Base-by-base conservation (phyloP, 345 rosid species). In the Linum tenue region DNA sequence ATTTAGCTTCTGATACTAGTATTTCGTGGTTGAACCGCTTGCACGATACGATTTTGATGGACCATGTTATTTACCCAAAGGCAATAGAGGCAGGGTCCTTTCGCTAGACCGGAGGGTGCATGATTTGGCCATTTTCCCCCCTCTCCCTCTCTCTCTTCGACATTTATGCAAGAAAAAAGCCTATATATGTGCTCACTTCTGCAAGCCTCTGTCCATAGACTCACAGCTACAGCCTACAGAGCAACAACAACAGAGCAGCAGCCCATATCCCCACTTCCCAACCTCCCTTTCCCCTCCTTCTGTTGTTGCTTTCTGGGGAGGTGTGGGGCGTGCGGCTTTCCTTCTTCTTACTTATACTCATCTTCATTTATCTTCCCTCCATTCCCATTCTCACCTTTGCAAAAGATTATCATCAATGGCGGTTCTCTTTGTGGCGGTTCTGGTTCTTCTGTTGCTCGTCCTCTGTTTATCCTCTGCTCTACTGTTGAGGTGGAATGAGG, bases 401-500 rank as follows among this genome's bases (percentile, higher is more conserved):
- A 22, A 22, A 5, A 61, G 11, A 39, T 2, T 37, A 10, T 43
- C 44, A 61, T 37, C 31, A 80, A 94, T 94, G 99, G 92, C 87
- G 40, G 66, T 81, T 71, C 59, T 81, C 66, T 68, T 86, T 79
- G 77, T 79, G 78, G 39, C 81, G 31, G 61, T 57, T 37, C 7
- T 57, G 9, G 60, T 57, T 57, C 37, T 72, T 65, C 42, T 69
- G 55, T 42, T 79, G 15, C 59, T 70, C 50, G 43, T 76, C 53
- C 70, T 85, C 63, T 71, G 78, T 16, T 31, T 81, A 61, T 84
- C 82, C 77, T 79, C 84, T 59, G 92, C 79, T 69, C 62, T 88
- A 72, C 69, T 86, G 65, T 69, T 86, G 65, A 83, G 78, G 75
- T 85, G 94, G 96, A 86, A 88, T 75, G 85, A 85, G 73, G 63